Evolutionary conservation across 139 green algal genomes (phyloP).

Genomic region (Marvania coccoides): DNA sequence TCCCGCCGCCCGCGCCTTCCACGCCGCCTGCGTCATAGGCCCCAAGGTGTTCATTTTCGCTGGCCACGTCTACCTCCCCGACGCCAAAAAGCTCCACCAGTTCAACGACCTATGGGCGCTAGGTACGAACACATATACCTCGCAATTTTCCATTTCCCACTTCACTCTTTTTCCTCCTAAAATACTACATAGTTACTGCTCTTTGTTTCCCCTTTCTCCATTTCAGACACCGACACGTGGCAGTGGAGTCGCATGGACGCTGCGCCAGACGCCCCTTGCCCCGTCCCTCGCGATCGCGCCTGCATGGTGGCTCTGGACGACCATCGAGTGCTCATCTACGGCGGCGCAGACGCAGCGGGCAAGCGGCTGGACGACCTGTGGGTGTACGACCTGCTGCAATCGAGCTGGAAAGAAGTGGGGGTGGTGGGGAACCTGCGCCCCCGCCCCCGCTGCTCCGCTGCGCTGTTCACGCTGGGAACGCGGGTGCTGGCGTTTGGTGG

Average conservation of each 20-base stretch:
- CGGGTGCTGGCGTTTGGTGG: slow-evolving; percentile 64
- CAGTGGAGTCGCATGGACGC: slow-evolving; percentile 41
- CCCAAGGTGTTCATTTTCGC: slow-evolving; percentile 53
- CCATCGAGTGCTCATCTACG: slow-evolving; percentile 54
- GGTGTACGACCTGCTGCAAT: slow-evolving; percentile 47
- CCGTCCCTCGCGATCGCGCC: slow-evolving; percentile 50
- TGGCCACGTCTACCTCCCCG: slow-evolving; percentile 51
- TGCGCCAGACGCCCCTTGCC: slow-evolving; percentile 3
- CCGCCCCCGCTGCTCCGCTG: slow-evolving; percentile 42
- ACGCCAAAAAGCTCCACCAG: slow-evolving; percentile 46
- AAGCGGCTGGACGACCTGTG: slow-evolving; percentile 53
- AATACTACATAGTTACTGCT: neutral
- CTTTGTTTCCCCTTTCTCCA: neutral
- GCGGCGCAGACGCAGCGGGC: slow-evolving; percentile 45
- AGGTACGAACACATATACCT: no score
- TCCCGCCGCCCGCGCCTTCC: slow-evolving; percentile 54
- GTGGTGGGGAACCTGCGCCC: slow-evolving; percentile 20
- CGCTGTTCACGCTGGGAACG: slow-evolving; percentile 12
- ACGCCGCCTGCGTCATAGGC: slow-evolving; percentile 33
- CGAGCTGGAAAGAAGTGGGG: slow-evolving; percentile 43
- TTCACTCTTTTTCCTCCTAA: neutral
- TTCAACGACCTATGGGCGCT: slow-evolving; percentile 73
- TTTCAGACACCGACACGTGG: slow-evolving; percentile 58
- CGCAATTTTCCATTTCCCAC: neutral
- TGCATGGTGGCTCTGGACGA: slow-evolving; percentile 36